Evolutionary conservation across 257 asterid species (phyloP).

Genomic region (Solanum etuberosum): DNA sequence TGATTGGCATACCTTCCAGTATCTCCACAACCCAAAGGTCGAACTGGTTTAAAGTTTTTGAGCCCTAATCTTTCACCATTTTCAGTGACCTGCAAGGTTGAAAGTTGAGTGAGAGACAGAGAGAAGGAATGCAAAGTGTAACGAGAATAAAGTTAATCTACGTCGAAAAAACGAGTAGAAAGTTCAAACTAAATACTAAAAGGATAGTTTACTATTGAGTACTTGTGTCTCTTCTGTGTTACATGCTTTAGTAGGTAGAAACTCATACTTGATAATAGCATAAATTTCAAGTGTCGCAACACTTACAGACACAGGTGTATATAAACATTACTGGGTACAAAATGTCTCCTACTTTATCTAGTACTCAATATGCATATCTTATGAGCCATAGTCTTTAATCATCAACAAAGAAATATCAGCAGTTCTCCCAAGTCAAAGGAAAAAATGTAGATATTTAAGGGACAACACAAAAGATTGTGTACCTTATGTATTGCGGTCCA

Average conservation of each 20-base stretch:
- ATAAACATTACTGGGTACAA: neutral
- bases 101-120: neutral
- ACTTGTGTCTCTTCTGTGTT: neutral
- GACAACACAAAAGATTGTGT: neutral
- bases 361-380: neutral
- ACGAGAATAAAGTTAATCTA: neutral
- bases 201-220: neutral
- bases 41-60: slow-evolving; percentile 77
- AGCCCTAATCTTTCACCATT: slow-evolving; percentile 70
- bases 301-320: neutral
- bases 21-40: slow-evolving; percentile 98
- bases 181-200: neutral
- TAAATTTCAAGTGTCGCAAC: neutral
- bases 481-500: slow-evolving; percentile 92
- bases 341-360: neutral
- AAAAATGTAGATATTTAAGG: neutral
- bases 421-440: neutral
- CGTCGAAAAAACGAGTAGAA: neutral
- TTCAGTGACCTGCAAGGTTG: slow-evolving; percentile 44
- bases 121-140: neutral
- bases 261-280: neutral
- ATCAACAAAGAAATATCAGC: neutral
- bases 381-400: neutral
- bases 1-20: slow-evolving; percentile 68
- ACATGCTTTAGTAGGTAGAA: neutral